Evolutionary conservation across 2,329 filamentous ascomycete genomes (phyloP).

Genomic region (Penicillium expansum): DNA sequence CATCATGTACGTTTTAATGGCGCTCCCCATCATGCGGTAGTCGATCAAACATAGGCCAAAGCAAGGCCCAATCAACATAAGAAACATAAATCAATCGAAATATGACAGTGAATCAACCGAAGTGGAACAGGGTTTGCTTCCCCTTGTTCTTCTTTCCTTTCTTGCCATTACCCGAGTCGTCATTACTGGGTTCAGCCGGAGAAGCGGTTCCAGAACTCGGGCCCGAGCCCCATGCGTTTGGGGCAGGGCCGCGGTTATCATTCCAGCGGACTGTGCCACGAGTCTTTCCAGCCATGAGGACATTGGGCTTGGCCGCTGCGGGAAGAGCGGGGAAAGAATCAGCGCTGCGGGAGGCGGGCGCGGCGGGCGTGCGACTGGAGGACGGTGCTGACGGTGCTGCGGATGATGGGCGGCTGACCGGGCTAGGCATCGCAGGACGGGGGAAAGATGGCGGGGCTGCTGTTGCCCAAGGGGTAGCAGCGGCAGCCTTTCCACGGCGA

Average conservation of each 20-base stretch:
- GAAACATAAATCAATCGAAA: constrained; percentile 30
- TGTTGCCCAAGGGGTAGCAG: constrained; percentile 26
- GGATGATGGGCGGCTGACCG: constrained; percentile 29
- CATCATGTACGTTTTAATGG: not conserved
- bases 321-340: constrained; percentile 83
- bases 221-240: constrained; percentile 40
- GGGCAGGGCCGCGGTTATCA: constrained; percentile 34
- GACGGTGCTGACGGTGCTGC: constrained; percentile 24
- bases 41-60: constrained; percentile 1
- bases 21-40: not conserved
- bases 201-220: constrained; percentile 25
- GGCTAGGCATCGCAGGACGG: constrained; percentile 22
- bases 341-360: constrained; percentile 21
- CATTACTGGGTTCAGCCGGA: constrained; percentile 19
- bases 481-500: constrained; percentile 20
- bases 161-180: constrained; percentile 29
- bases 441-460: constrained; percentile 24
- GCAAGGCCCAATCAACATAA: not conserved
- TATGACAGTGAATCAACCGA: constrained; percentile 38
- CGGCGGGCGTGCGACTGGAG: constrained; percentile 23
- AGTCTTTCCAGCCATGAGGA: constrained; percentile 50
- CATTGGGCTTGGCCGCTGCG: constrained; percentile 67
- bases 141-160: constrained; percentile 43
- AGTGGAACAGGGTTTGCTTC: constrained; percentile 42
- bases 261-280: constrained; percentile 48